phyloP scores from a whole-genome alignment of 345 rosid species.

The Gossypium sturtianum region DNA sequence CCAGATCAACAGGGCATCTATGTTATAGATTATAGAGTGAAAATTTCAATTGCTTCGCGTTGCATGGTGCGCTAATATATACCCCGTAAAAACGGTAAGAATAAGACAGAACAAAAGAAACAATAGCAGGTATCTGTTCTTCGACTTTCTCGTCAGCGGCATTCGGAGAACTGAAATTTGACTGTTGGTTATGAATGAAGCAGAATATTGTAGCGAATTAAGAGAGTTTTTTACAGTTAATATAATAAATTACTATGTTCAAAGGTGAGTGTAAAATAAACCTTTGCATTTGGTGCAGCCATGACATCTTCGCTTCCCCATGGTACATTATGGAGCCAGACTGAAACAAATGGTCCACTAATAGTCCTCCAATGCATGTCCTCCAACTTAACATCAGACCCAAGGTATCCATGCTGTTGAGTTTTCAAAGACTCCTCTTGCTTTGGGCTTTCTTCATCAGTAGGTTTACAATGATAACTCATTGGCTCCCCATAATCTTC shows the following conservation, averaged over 20 bases:
- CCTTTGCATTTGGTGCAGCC: constrained; percentile 98
- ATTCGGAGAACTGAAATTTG: background rate
- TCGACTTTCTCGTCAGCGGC: background rate
- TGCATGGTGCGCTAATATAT: background rate
- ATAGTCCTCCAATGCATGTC: constrained; percentile 71
- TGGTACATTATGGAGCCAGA: constrained; percentile 98
- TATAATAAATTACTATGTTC: background rate
- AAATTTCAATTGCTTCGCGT: background rate
- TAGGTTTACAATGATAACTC: constrained; percentile 25
- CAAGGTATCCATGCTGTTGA: constrained; percentile 42
- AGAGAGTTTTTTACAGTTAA: background rate
- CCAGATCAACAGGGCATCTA: background rate
- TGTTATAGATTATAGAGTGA: background rate
- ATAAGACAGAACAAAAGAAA: background rate
- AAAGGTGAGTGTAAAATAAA: constrained; percentile 13
- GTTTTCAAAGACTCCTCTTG: constrained; percentile 26
- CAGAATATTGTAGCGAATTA: background rate
- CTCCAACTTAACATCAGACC: constrained; percentile 49
- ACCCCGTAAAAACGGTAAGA: background rate
- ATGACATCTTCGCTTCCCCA: constrained; percentile 77
- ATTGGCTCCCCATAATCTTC: constrained; percentile 67
- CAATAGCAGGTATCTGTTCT: background rate
- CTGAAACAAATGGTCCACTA: constrained; percentile 79
- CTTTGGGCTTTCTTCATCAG: constrained; percentile 13
- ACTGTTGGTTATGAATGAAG: background rate